phyloP scores from a whole-genome alignment of 2,329 filamentous ascomycete species.

The Colletotrichum neosansevieriae region DNA sequence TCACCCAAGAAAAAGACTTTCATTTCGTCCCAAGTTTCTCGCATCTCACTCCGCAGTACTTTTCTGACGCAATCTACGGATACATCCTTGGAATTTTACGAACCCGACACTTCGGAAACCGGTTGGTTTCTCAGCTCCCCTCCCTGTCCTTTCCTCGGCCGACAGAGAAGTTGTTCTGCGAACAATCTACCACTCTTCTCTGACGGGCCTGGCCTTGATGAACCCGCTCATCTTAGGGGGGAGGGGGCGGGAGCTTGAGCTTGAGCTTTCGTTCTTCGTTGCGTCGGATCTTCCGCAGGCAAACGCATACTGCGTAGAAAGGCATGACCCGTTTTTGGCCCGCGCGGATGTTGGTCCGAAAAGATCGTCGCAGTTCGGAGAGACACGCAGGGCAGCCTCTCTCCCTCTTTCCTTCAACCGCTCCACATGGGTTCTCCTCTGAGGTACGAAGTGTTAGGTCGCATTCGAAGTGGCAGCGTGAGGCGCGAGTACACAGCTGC shows the following conservation, averaged over 20 bases:
- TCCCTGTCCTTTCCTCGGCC: not conserved
- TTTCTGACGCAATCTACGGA: not conserved
- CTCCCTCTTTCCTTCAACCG: not conserved
- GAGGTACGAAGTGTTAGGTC: constrained; percentile 12
- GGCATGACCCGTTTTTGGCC: too few relatives aligned
- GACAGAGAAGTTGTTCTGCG: not conserved
- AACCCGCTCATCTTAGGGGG: too few relatives aligned
- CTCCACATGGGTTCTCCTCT: constrained; percentile 14
- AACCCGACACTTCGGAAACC: constrained; percentile 14
- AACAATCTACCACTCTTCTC: too few relatives aligned
- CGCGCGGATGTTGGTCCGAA: too few relatives aligned
- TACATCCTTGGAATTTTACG: not conserved
- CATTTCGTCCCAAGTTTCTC: constrained; percentile 34
- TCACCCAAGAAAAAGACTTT: not conserved
- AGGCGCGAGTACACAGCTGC: not conserved
- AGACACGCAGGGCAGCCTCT: not conserved
- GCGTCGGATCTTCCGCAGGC: too few relatives aligned
- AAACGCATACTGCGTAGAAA: too few relatives aligned
- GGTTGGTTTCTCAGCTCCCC: not conserved
- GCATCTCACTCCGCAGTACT: not conserved
- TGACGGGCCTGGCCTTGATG: too few relatives aligned
- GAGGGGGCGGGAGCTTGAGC: too few relatives aligned
- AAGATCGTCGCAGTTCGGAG: not conserved
- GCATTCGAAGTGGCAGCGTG: constrained; percentile 22
- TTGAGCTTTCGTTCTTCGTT: too few relatives aligned